Evolutionary conservation across 805 yeast genomes (phyloP).

Genomic region (Nakazawaea wickerhamii): DNA sequence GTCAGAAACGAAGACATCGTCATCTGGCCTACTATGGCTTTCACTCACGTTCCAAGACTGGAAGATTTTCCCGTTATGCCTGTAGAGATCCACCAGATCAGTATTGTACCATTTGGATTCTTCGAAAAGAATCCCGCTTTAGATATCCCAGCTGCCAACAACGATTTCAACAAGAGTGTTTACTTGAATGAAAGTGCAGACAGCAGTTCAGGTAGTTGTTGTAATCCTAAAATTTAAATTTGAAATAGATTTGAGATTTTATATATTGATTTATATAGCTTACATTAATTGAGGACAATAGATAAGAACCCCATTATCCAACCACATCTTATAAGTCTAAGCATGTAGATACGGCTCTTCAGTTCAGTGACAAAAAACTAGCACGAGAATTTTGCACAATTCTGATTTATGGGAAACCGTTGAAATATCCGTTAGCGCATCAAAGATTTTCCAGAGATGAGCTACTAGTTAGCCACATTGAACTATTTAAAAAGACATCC

Average conservation of each 20-base stretch:
- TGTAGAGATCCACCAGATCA: conserved; percentile 67
- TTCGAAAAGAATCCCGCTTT: conserved; percentile 74
- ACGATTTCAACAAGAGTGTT: conserved; percentile 60
- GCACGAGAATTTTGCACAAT: background rate
- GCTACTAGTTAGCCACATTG: background rate
- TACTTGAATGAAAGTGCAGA: conserved; percentile 27
- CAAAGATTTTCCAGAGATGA: background rate
- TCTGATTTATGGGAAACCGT: background rate
- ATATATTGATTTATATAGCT: no score
- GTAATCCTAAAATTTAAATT: conserved; percentile 2
- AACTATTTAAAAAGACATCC: no score
- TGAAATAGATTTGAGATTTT: background rate
- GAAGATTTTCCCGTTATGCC: conserved; percentile 93
- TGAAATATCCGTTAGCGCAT: no score
- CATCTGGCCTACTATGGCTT: conserved; percentile 77
- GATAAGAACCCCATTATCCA: no score
- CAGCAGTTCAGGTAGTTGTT: conserved; percentile 3
- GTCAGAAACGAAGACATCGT: conserved; percentile 74
- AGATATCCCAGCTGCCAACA: conserved; percentile 68
- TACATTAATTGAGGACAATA: no score
- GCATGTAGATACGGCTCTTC: no score
- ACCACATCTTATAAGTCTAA: no score
- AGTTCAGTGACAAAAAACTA: no score
- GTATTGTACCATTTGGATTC: conserved; percentile 67
- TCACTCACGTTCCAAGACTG: conserved; percentile 77